Evolutionary conservation across 2,329 filamentous ascomycete species (phyloP).

Genomic region (Ophiostoma sp.): DNA sequence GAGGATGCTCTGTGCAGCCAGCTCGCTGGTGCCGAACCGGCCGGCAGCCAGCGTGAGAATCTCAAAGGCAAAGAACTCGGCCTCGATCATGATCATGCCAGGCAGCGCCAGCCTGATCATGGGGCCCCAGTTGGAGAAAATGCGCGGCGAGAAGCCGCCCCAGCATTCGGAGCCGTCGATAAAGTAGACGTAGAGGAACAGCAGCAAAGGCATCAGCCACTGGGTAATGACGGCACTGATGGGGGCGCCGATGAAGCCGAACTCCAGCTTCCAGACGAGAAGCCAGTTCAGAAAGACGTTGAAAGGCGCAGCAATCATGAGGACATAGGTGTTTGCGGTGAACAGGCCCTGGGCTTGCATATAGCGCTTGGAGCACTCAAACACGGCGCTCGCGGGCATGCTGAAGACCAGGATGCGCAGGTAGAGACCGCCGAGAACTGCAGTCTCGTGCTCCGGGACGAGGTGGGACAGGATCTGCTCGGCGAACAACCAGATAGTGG

Average conservation of each 20-base stretch:
- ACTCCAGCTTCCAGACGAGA: conserved; percentile 65
- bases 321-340: conserved; percentile 70
- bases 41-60: conserved; percentile 78
- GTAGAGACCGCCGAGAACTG: conserved; percentile 66
- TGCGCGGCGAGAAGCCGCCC: conserved; percentile 68
- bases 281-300: conserved; percentile 75
- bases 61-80: conserved; percentile 91
- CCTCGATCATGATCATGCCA: conserved; percentile 88
- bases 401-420: conserved; percentile 64
- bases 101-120: conserved; percentile 87
- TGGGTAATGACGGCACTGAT: conserved; percentile 72
- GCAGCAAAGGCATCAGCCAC: conserved; percentile 64
- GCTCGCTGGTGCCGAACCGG: conserved; percentile 69
- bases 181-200: conserved; percentile 69
- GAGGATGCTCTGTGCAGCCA: conserved; percentile 85
- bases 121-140: conserved; percentile 68
- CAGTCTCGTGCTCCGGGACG: conserved; percentile 67
- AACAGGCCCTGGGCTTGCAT: conserved; percentile 79
- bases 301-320: conserved; percentile 68
- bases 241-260: conserved; percentile 71
- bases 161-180: conserved; percentile 70
- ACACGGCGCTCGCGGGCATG: conserved; percentile 68
- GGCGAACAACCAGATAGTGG: conserved; percentile 62
- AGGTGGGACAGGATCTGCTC: conserved; percentile 59
- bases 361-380: conserved; percentile 73